phyloP scores from a whole-genome alignment of 768 basidiomycete species.

The Kwoniella sp. region DNA sequence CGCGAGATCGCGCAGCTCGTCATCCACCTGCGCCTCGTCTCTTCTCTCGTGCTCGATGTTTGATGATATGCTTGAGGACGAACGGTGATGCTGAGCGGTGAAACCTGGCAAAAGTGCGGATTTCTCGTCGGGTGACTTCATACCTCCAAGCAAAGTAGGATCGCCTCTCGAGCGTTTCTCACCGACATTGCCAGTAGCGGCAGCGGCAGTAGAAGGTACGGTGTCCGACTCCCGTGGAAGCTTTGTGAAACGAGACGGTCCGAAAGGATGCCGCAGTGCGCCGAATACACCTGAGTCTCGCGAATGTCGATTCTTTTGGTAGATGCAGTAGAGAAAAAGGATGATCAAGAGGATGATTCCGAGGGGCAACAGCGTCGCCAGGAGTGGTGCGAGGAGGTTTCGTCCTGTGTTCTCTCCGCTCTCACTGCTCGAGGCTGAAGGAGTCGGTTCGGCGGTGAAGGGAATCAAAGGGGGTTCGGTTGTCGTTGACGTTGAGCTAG shows the following conservation, averaged over 20 bases:
- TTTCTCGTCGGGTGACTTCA: slow-evolving; percentile 23
- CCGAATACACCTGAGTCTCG: slow-evolving; percentile 10
- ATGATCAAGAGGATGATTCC: slow-evolving; percentile 14
- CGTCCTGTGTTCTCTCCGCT: background rate
- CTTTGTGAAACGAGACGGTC: background rate
- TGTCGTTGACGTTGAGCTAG: background rate
- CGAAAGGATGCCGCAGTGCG: background rate
- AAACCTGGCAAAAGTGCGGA: slow-evolving; percentile 28
- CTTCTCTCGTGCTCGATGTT: background rate
- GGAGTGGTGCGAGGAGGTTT: slow-evolving; percentile 9
- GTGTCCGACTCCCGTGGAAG: background rate
- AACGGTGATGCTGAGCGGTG: slow-evolving; percentile 28
- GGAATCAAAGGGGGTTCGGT: background rate
- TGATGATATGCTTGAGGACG: background rate
- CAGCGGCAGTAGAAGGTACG: background rate
- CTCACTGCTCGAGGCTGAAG: background rate
- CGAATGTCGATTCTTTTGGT: slow-evolving; percentile 14
- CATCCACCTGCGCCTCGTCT: slow-evolving; percentile 11
- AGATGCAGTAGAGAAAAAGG: slow-evolving; percentile 9
- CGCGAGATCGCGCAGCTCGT: slow-evolving; percentile 15
- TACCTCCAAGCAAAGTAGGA: background rate
- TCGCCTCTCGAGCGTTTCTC: background rate
- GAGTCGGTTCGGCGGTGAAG: background rate
- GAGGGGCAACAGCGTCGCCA: slow-evolving; percentile 13
- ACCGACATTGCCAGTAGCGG: background rate